Percentiles rank a stretch among this genome's conserved stretches.
phyloP scores from a whole-genome alignment of 1,139 yeast genomes.

The Pichia sp. region DNA sequence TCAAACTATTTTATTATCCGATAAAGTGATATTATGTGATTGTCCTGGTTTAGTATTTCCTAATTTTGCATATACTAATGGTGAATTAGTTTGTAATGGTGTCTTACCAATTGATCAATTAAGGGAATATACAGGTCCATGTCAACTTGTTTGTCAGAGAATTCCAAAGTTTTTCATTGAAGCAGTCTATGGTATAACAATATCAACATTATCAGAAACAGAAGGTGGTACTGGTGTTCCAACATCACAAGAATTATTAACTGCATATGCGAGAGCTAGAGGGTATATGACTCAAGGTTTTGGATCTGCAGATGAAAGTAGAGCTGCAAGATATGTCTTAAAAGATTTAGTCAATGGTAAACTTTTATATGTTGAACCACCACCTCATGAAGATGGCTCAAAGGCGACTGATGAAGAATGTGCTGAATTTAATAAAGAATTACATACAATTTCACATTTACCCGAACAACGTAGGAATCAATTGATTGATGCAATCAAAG shows the following conservation, averaged over 20 bases:
- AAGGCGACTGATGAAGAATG: slow-evolving; percentile 46
- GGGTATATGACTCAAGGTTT: slow-evolving; percentile 97
- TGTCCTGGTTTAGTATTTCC: slow-evolving; percentile 99
- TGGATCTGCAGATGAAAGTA: slow-evolving; percentile 93
- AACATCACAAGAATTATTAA: slow-evolving; percentile 80
- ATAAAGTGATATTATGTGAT: slow-evolving; percentile 83
- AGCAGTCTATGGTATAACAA: slow-evolving; percentile 89
- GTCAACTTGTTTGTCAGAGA: slow-evolving; percentile 76
- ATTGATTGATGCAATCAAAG: slow-evolving; percentile 51
- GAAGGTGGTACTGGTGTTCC: slow-evolving; percentile 91
- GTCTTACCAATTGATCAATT: slow-evolving; percentile 96
- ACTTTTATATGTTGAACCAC: slow-evolving; percentile 78
- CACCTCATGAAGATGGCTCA: slow-evolving; percentile 56
- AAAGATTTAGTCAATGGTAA: slow-evolving; percentile 96
- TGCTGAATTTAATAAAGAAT: slow-evolving; percentile 61
- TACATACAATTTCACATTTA: slow-evolving; percentile 57
- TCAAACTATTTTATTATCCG: slow-evolving; percentile 87
- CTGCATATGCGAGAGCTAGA: slow-evolving; percentile 92
- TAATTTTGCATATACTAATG: slow-evolving; percentile 92
- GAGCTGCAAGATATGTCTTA: slow-evolving; percentile 87
- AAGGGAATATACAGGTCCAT: slow-evolving; percentile 90
- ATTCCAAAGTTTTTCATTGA: slow-evolving; percentile 85
- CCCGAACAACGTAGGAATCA: slow-evolving; percentile 79
- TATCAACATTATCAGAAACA: slow-evolving; percentile 62
- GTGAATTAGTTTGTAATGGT: slow-evolving; percentile 96